Percentiles rank a stretch among this genome's conserved stretches.
Evolutionary conservation across 2,329 filamentous ascomycete species (phyloP).

Genomic region (Xylaria polymorpha): DNA sequence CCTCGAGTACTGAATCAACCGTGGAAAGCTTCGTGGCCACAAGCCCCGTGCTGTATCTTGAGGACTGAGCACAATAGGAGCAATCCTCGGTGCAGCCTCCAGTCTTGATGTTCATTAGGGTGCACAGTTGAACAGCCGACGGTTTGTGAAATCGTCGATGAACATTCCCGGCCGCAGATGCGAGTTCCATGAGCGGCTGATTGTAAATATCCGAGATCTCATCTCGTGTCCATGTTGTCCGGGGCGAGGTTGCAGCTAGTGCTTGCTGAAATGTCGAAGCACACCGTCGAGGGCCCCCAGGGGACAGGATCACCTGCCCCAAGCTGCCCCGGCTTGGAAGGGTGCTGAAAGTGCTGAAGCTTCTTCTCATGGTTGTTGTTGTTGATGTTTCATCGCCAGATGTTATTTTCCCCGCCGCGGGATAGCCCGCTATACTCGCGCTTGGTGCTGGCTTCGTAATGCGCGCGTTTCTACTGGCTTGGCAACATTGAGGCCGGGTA

Average conservation of each 20-base stretch:
- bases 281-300: constrained; percentile 11
- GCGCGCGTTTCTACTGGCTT: constrained; percentile 27
- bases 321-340: constrained; percentile 14
- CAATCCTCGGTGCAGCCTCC: constrained; percentile 93
- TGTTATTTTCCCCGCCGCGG: not conserved
- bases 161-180: constrained; percentile 77
- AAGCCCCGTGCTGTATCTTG: constrained; percentile 83
- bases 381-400: constrained; percentile 4
- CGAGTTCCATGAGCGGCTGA: constrained; percentile 81
- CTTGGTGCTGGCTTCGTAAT: constrained; percentile 26
- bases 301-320: not conserved
- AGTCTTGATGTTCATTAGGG: constrained; percentile 96
- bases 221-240: constrained; percentile 82
- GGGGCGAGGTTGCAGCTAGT: constrained; percentile 68
- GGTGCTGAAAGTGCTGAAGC: not conserved
- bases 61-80: constrained; percentile 91
- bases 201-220: constrained; percentile 87
- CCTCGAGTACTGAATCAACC: constrained; percentile 83
- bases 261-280: constrained; percentile 54
- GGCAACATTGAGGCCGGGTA: constrained; percentile 11
- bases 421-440: constrained; percentile 5
- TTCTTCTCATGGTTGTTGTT: constrained; percentile 22
- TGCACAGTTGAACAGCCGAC: constrained; percentile 88
- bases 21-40: constrained; percentile 82
- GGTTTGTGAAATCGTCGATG: constrained; percentile 90